phyloP scores from a whole-genome alignment of 1,139 yeast genomes.

The Lizanozyma gosingica region DNA sequence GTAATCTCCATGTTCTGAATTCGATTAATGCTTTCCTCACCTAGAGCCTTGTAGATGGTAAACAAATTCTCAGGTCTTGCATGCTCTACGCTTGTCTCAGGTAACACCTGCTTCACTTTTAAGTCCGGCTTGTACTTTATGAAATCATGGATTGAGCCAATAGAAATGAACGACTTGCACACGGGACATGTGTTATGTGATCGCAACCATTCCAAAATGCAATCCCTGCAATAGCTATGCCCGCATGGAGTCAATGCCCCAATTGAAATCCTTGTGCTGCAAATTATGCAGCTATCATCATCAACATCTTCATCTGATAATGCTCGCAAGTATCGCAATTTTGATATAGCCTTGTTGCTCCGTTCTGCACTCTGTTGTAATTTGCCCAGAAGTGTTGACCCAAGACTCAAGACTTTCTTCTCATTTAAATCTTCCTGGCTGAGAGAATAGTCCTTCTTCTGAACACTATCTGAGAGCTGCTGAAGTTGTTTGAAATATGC shows the following conservation, averaged over 20 bases:
- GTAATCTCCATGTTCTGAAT: constrained; percentile 35
- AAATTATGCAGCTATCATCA: constrained; percentile 60
- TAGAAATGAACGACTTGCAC: constrained; percentile 47
- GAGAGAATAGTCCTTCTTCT: constrained; percentile 17
- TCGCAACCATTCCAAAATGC: constrained; percentile 64
- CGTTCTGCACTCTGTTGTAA: background rate
- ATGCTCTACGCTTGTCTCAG: constrained; percentile 10
- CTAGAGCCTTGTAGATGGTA: constrained; percentile 42
- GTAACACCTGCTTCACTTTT: constrained; percentile 37
- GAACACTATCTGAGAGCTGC: constrained; percentile 72
- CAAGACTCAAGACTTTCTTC: background rate
- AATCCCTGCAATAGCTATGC: constrained; percentile 75
- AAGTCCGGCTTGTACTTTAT: constrained; percentile 40
- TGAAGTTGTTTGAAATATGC: constrained; percentile 81
- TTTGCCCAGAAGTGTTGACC: background rate
- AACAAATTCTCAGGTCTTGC: constrained; percentile 19
- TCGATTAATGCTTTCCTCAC: constrained; percentile 27
- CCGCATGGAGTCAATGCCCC: constrained; percentile 88
- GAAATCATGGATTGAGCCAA: constrained; percentile 49
- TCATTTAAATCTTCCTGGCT: constrained; percentile 13
- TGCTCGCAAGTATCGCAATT: constrained; percentile 54
- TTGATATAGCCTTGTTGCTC: constrained; percentile 29
- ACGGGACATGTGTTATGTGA: constrained; percentile 59
- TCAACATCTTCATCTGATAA: constrained; percentile 28
- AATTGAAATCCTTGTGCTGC: constrained; percentile 56